Conservation (phyloP, 2,329 filamentous ascomycete species). For the Fusarium xylarioides region DNA sequence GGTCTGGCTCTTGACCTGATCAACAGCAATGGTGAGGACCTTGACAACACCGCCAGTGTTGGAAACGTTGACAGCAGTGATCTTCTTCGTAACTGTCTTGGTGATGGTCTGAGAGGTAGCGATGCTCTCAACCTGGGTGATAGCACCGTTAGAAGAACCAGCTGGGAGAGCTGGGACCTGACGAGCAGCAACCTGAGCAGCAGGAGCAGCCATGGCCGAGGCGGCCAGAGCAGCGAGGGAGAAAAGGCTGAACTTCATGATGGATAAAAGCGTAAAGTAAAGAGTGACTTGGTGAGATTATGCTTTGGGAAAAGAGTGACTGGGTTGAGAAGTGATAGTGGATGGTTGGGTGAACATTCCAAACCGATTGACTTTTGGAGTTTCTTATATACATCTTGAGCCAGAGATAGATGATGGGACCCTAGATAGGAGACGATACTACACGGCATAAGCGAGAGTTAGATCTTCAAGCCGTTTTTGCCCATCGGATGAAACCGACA, state of each 20-base stretch:
- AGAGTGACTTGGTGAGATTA: constrained; percentile 26
- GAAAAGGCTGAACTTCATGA: constrained; percentile 25
- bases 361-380: background rate
- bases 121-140: background rate
- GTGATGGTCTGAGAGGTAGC: constrained; percentile 1
- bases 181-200: background rate
- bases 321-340: constrained; percentile 5
- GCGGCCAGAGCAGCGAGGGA: constrained; percentile 13
- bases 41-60: constrained; percentile 20
- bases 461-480: constrained; percentile 3
- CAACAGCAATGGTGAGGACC: constrained; percentile 16
- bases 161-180: background rate
- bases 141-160: background rate
- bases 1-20: constrained; percentile 10
- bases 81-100: constrained; percentile 27
- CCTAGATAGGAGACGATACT: constrained; percentile 2
- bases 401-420: background rate
- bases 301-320: constrained; percentile 8
- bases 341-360: background rate
- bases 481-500: background rate
- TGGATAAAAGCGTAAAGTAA: background rate
- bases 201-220: constrained; percentile 10
- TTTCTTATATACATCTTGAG: constrained; percentile 3
- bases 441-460: constrained; percentile 3
- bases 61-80: constrained; percentile 1